phyloP scores from a whole-genome alignment of 257 asterid genomes.

The Solanum piurae region DNA sequence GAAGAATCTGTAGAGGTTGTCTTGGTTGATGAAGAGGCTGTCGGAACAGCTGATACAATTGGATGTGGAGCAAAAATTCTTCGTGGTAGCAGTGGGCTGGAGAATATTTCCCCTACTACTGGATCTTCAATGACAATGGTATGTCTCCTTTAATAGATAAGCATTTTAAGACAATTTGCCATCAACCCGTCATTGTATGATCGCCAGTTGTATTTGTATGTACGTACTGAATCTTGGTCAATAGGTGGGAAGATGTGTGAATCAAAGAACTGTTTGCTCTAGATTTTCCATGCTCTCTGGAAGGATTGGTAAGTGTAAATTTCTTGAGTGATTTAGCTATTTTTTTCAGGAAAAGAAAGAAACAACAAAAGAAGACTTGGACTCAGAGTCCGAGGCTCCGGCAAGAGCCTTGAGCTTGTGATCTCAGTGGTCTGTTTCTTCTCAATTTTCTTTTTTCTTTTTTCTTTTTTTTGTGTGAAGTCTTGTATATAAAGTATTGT shows the following conservation, averaged over 20 bases:
- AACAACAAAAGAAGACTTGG: background rate
- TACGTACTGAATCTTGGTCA: background rate
- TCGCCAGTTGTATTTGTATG: background rate
- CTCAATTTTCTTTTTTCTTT: background rate
- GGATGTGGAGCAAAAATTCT: conserved; percentile 82
- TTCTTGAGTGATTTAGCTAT: background rate
- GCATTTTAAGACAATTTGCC: background rate
- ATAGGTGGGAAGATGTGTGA: background rate
- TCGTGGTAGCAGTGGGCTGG: conserved; percentile 15
- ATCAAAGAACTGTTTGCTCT: background rate
- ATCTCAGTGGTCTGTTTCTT: background rate
- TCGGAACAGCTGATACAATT: conserved; percentile 47
- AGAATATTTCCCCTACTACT: conserved; percentile 3
- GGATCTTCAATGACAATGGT: conserved; percentile 22
- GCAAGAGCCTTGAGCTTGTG: background rate
- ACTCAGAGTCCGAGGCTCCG: background rate
- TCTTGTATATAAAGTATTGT: background rate
- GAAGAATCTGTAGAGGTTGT: conserved; percentile 35
- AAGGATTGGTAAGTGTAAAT: background rate
- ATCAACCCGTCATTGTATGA: background rate
- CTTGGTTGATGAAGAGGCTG: conserved; percentile 90
- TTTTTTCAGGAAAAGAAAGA: background rate
- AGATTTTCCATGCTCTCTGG: background rate
- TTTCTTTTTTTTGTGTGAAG: background rate
- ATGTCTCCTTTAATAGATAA: conserved; percentile 3